A percentile compares a stretch with the other conserved stretches of the same genome.
These are phyloP conservation scores for Tulasnella sp. DNA, from an alignment of 768 basidiomycete genomes.

Conservation along the genomic window DNA sequence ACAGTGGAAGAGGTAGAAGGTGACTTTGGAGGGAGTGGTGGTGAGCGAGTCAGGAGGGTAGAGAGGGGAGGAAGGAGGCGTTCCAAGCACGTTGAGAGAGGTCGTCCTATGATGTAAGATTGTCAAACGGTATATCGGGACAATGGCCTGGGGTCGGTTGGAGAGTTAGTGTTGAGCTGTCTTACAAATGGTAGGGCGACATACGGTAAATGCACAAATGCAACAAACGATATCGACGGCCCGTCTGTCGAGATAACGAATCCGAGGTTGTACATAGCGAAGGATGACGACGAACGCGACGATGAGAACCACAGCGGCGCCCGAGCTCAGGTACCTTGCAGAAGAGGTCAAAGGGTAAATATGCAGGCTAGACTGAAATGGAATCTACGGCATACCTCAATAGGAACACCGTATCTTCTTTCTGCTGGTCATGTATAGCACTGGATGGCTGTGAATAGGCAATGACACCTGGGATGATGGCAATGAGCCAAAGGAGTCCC, in stretches of 20 bases:
- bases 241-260: neutral
- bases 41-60: neutral
- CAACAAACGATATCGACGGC: neutral
- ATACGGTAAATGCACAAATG: neutral
- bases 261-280: neutral
- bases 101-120: neutral
- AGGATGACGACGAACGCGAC: neutral
- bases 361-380: neutral
- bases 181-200: neutral
- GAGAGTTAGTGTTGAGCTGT: neutral
- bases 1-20: neutral
- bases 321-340: neutral
- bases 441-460: neutral
- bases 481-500: neutral
- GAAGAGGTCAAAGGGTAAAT: neutral
- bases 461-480: neutral
- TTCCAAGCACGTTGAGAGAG: neutral
- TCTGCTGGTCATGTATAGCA: neutral
- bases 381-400: neutral
- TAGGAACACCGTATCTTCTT: neutral
- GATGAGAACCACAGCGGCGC: neutral
- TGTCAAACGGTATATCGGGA: constrained; percentile 3
- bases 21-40: neutral
- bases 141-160: neutral
- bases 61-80: neutral